These are phyloP conservation scores for Elaeis guineensis DNA, from an alignment of 176 grass and related monocot genomes.

Conservation along the genomic window DNA sequence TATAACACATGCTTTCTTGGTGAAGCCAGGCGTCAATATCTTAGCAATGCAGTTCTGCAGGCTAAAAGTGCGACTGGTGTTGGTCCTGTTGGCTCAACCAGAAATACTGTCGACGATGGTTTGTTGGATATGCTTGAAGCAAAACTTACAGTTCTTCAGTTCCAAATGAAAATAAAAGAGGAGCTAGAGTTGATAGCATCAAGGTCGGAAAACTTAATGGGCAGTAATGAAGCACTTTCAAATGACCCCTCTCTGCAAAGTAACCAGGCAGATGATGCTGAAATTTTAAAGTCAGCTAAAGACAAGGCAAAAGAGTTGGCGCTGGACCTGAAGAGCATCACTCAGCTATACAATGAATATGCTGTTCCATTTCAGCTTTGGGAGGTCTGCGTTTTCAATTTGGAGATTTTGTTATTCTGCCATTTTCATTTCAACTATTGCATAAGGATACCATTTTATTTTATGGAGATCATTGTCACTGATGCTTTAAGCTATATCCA, in stretches of 20 bases:
- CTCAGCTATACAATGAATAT: conserved; percentile 90
- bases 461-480: too few relatives aligned
- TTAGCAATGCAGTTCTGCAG: conserved; percentile 85
- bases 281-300: conserved; percentile 41
- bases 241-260: conserved; percentile 38
- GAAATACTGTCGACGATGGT: conserved; percentile 64
- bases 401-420: not conserved
- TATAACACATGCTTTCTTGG: conserved; percentile 24
- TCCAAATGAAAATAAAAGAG: conserved; percentile 94
- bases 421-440: too few relatives aligned
- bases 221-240: conserved; percentile 33
- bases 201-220: conserved; percentile 23
- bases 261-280: conserved; percentile 38
- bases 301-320: conserved; percentile 84
- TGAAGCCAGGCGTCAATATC: conserved; percentile 66
- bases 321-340: conserved; percentile 85
- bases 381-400: conserved; percentile 55
- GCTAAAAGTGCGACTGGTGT: conserved; percentile 60
- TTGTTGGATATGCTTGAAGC: conserved; percentile 90
- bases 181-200: conserved; percentile 58
- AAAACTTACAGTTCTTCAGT: conserved; percentile 79
- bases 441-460: too few relatives aligned
- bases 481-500: too few relatives aligned
- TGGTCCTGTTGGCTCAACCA: conserved; percentile 28
- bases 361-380: conserved; percentile 84